Conservation (phyloP, 306 rosid species). For the Trichosanthes truncata region DNA sequence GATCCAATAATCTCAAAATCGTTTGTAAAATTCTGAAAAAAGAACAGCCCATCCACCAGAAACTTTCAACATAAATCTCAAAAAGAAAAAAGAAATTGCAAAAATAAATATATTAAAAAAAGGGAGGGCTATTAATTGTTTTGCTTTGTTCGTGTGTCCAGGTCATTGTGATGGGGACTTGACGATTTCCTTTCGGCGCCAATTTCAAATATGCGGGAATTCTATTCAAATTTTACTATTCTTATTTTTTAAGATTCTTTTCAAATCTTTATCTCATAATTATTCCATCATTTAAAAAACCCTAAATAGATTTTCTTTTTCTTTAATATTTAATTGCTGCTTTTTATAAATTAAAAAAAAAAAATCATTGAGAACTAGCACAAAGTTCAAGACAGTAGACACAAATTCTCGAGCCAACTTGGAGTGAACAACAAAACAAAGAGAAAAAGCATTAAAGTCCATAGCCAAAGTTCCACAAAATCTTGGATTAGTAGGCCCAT, state of each 20-base stretch:
- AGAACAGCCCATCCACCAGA: no score
- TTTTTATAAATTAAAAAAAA: background rate
- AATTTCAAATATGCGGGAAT: background rate
- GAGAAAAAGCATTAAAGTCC: background rate
- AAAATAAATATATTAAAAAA: no score
- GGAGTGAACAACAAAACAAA: background rate
- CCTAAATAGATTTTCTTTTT: background rate
- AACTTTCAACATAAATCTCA: no score
- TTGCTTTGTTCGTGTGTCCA: background rate
- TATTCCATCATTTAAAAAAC: background rate
- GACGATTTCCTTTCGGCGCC: background rate
- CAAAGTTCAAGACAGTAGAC: background rate
- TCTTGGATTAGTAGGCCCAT: background rate
- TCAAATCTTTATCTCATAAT: background rate
- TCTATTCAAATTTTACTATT: background rate
- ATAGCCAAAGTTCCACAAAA: background rate
- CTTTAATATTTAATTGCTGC: background rate
- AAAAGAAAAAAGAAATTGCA: no score
- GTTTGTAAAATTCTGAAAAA: no score
- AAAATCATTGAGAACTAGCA: background rate
- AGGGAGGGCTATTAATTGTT: no score
- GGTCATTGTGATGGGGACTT: background rate
- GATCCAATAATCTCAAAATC: no score
- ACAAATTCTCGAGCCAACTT: no score
- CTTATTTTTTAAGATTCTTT: background rate